phyloP scores from a whole-genome alignment of 1,139 yeast genomes.

The Tardiomyces blankii region DNA sequence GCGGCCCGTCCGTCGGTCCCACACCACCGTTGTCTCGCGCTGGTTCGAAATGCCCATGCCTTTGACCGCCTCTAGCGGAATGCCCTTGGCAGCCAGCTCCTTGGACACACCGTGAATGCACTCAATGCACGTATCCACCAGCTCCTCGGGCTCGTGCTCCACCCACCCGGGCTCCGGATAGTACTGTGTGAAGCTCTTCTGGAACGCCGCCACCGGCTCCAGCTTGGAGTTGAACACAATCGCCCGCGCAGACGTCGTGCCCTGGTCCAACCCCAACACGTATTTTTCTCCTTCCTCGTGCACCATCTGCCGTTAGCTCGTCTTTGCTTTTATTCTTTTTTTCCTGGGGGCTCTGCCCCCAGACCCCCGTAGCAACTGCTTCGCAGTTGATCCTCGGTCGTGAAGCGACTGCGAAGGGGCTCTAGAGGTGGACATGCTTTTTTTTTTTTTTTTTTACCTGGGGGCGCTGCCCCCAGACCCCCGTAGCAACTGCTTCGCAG shows the following conservation, averaged over 20 bases:
- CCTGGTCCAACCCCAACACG: slow-evolving; percentile 62
- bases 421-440: too few relatives aligned
- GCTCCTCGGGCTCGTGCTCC: slow-evolving; percentile 84
- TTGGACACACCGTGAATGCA: slow-evolving; percentile 27
- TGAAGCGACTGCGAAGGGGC: too few relatives aligned
- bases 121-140: slow-evolving; percentile 55
- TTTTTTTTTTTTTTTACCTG: too few relatives aligned
- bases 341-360: too few relatives aligned
- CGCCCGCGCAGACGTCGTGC: slow-evolving; percentile 91
- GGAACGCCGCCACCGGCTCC: slow-evolving; percentile 73
- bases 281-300: background rate
- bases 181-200: slow-evolving; percentile 52
- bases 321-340: too few relatives aligned
- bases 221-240: slow-evolving; percentile 69
- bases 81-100: slow-evolving; percentile 21
- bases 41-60: slow-evolving; percentile 82
- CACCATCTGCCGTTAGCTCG: too few relatives aligned
- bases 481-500: too few relatives aligned
- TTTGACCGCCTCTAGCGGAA: slow-evolving; percentile 21
- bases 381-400: too few relatives aligned
- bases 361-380: too few relatives aligned
- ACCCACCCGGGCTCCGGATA: slow-evolving; percentile 54
- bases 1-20: slow-evolving; percentile 77
- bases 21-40: slow-evolving; percentile 89
- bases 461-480: too few relatives aligned